Evolutionary conservation across 2,329 filamentous ascomycete species (phyloP).

Genomic region (Colletotrichum sp.): DNA sequence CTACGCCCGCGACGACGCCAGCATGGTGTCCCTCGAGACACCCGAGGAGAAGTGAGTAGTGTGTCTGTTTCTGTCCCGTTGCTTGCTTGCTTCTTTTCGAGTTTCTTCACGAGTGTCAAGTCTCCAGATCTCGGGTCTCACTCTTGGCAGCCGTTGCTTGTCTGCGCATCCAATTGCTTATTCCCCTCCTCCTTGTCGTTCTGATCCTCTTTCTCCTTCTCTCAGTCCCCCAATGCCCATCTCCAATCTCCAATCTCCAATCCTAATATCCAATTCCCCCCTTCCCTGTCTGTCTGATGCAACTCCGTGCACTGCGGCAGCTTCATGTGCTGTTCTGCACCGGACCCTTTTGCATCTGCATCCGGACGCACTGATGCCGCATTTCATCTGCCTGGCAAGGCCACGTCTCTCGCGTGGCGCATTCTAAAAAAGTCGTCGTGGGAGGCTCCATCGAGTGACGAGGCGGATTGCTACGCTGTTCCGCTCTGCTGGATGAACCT

Average conservation of each 20-base stretch:
- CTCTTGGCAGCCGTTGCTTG: background rate
- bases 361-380: constrained; percentile 1
- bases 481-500: background rate
- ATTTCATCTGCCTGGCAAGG: background rate
- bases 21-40: constrained; percentile 1
- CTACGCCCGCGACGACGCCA: background rate
- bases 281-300: background rate
- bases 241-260: background rate
- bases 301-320: background rate
- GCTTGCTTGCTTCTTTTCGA: background rate
- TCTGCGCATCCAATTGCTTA: background rate
- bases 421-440: background rate
- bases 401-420: constrained; percentile 11
- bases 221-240: background rate
- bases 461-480: background rate
- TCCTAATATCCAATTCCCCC: background rate
- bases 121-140: background rate
- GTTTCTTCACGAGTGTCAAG: background rate
- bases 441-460: background rate
- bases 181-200: background rate
- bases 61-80: background rate
- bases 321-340: background rate
- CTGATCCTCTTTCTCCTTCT: background rate
- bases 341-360: background rate
- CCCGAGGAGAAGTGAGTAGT: background rate